Percentiles rank a stretch among this genome's conserved stretches.
These are phyloP conservation scores for Artemisia argyi DNA, from an alignment of 129 eudicot genomes.

Conservation along the genomic window DNA sequence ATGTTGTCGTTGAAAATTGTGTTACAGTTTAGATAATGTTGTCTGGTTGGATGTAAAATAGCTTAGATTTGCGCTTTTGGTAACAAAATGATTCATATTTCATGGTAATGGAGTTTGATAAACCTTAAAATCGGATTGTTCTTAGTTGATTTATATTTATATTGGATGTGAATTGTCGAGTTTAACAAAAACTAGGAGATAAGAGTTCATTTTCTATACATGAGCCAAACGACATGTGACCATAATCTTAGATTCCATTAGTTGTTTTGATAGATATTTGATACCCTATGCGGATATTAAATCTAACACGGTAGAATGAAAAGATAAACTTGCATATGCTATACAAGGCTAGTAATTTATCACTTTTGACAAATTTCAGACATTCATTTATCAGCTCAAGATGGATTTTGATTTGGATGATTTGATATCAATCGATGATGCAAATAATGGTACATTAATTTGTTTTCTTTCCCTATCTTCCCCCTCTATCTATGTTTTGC, in stretches of 20 bases:
- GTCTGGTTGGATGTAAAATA: not conserved
- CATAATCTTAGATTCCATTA: too few species aligned
- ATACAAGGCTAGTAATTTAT: slow-evolving; percentile 9
- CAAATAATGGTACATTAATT: slow-evolving; percentile 28
- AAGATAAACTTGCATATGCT: not conserved
- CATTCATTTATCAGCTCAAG: slow-evolving; percentile 8
- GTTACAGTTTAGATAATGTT: not conserved
- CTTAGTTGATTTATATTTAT: not conserved
- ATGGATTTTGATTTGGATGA: slow-evolving; percentile 35
- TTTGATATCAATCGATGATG: slow-evolving; percentile 29
- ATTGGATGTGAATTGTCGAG: slow-evolving; percentile 5
- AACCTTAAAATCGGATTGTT: not conserved
- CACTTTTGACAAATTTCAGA: slow-evolving; percentile 11
- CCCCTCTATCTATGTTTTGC: not conserved
- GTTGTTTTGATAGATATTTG: not conserved
- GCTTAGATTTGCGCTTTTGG: not conserved
- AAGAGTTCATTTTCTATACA: not conserved
- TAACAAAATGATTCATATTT: not conserved
- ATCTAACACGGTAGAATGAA: too few species aligned
- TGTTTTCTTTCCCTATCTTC: not conserved
- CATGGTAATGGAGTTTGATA: not conserved
- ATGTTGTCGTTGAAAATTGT: not conserved
- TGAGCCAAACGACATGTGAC: not conserved
- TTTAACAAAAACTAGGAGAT: not conserved
- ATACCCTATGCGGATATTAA: too few species aligned